Percentiles rank a stretch among this genome's conserved stretches.
Conservation (phyloP, 306 rosid genomes). For the Argentina anserina region DNA sequence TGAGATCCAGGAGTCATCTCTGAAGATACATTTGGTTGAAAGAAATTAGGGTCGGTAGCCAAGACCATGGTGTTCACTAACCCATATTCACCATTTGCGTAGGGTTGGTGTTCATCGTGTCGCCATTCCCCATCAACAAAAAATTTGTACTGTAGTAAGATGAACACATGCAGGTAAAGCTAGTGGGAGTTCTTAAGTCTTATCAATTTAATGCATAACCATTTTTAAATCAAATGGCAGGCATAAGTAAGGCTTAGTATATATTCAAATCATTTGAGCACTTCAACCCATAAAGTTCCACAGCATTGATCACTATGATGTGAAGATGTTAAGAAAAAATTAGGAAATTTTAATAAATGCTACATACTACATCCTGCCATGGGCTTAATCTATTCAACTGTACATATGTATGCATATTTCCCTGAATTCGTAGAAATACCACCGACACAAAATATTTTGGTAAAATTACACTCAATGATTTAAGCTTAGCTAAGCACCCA, state of each 20-base stretch:
- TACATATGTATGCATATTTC: background rate
- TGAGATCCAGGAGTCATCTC: constrained; percentile 58
- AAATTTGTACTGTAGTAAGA: constrained; percentile 84
- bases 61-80: constrained; percentile 70
- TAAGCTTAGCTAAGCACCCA: background rate
- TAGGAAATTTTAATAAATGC: too few species aligned
- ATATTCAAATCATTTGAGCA: background rate
- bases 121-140: constrained; percentile 97
- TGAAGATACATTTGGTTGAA: constrained; percentile 46
- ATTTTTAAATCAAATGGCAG: constrained; percentile 5
- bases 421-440: background rate
- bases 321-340: too few species aligned
- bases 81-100: constrained; percentile 68
- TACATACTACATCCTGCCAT: constrained; percentile 1
- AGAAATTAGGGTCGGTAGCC: constrained; percentile 64
- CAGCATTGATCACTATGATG: background rate
- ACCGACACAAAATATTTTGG: background rate
- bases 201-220: background rate
- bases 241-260: background rate
- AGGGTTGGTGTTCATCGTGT: constrained; percentile 80
- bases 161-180: constrained; percentile 16
- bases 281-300: background rate
- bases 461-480: background rate
- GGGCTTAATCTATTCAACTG: background rate
- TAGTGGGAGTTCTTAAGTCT: constrained; percentile 15